A percentile compares a stretch with the other conserved stretches of the same genome.
Conservation (phyloP, 768 basidiomycete genomes). For the Nidula microcarpa region DNA sequence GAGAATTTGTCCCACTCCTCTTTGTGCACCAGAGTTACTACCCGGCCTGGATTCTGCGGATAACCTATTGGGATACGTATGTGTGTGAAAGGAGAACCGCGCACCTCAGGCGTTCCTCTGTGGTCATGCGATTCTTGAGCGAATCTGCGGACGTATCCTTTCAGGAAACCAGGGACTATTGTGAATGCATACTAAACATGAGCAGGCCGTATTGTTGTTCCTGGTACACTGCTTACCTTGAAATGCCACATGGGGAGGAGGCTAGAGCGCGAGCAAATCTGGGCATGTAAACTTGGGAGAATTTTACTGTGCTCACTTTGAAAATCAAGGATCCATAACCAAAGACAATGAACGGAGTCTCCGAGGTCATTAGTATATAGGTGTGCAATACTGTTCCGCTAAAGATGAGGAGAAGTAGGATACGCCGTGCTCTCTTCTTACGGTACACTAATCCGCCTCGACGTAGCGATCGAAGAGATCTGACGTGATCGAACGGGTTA, state of each 20-base stretch:
- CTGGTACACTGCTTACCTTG: conserved; percentile 41
- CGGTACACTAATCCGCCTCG: too few species aligned
- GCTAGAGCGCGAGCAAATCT: conserved; percentile 36
- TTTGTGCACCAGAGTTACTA: conserved; percentile 86
- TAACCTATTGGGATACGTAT: neutral
- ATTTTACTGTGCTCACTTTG: conserved; percentile 49
- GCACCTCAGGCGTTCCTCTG: conserved; percentile 81
- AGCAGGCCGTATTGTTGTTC: neutral
- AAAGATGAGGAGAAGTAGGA: too few species aligned
- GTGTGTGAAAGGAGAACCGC: conserved; percentile 2
- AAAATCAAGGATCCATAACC: conserved; percentile 93
- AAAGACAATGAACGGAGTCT: conserved; percentile 66
- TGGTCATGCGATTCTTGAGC: conserved; percentile 93
- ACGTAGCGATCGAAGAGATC: too few species aligned
- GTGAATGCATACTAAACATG: conserved; percentile 4
- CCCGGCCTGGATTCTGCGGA: conserved; percentile 73
- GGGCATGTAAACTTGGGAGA: neutral
- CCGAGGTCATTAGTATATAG: neutral
- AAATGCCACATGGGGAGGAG: conserved; percentile 73
- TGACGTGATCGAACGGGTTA: too few species aligned
- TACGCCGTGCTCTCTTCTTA: too few species aligned
- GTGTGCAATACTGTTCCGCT: too few species aligned
- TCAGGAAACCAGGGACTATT: conserved; percentile 77
- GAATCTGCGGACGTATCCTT: conserved; percentile 87
- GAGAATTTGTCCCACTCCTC: conserved; percentile 84